Evolutionary conservation across 495 filamentous ascomycete species (phyloP).

Genomic region (Penicillium antarcticum): DNA sequence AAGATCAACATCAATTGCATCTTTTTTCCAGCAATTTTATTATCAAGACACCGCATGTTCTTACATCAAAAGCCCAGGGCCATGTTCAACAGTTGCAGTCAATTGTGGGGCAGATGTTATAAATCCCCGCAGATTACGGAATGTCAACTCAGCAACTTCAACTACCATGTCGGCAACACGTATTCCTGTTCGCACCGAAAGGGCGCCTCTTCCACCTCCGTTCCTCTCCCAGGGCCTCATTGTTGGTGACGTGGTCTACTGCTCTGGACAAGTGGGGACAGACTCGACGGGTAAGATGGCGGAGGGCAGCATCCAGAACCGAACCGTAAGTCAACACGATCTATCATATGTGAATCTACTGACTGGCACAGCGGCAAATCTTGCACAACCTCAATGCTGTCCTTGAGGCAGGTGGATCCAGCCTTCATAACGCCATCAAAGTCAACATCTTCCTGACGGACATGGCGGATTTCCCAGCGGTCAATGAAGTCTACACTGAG

Average conservation of each 20-base stretch:
- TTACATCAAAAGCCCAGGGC: too few species aligned
- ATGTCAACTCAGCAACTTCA: too few species aligned
- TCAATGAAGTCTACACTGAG: constrained; percentile 58
- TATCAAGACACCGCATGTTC: too few species aligned
- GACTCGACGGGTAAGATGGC: constrained; percentile 47
- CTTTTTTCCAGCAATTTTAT: too few species aligned
- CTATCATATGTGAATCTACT: neutral
- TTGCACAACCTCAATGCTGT: constrained; percentile 64
- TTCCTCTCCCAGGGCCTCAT: constrained; percentile 45
- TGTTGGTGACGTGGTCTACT: constrained; percentile 41
- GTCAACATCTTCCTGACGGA: constrained; percentile 66
- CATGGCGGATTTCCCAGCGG: constrained; percentile 65
- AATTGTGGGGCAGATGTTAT: too few species aligned
- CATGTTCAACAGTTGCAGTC: too few species aligned
- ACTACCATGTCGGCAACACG: constrained; percentile 14
- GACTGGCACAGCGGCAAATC: constrained; percentile 38
- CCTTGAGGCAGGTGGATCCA: constrained; percentile 60
- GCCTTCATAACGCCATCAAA: constrained; percentile 62
- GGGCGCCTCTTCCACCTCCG: constrained; percentile 38
- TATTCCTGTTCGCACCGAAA: constrained; percentile 26
- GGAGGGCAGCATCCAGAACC: constrained; percentile 51
- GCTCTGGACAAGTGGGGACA: constrained; percentile 47
- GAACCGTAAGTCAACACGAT: constrained; percentile 40
- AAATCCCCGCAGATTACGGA: too few species aligned
- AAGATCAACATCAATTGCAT: too few species aligned